Evolutionary conservation across 2,329 filamentous ascomycete genomes (phyloP).

Genomic region (Geosmithia flava): DNA sequence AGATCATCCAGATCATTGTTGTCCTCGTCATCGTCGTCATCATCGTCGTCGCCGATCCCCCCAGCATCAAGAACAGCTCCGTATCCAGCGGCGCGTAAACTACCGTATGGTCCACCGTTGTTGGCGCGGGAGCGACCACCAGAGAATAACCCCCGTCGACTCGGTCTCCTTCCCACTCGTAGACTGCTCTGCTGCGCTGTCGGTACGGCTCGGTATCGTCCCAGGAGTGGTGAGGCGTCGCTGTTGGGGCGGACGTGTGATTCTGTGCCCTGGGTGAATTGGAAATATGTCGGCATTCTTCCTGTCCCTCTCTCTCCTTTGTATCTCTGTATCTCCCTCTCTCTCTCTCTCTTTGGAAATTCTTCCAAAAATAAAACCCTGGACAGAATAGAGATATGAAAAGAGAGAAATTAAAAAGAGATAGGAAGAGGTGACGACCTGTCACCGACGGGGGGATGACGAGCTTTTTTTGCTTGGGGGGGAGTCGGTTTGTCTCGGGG

Average conservation of each 20-base stretch:
- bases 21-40: conserved; percentile 12
- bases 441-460: too few species aligned
- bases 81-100: conserved; percentile 44
- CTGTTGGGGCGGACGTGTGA: conserved; percentile 33
- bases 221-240: conserved; percentile 48
- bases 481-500: too few species aligned
- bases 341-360: too few species aligned
- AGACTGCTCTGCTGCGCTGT: conserved; percentile 13
- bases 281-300: conserved; percentile 51
- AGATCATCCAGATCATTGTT: conserved; percentile 7
- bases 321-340: not conserved
- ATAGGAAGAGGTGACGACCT: too few species aligned
- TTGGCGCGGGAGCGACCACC: conserved; percentile 32
- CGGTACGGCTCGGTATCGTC: conserved; percentile 53
- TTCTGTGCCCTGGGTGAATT: conserved; percentile 54
- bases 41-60: conserved; percentile 20
- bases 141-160: conserved; percentile 27
- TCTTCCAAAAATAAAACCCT: too few species aligned
- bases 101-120: conserved; percentile 29
- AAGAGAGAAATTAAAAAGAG: too few species aligned
- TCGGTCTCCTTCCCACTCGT: conserved; percentile 13
- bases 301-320: not conserved
- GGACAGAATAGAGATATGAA: too few species aligned
- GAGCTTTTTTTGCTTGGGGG: too few species aligned
- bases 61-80: conserved; percentile 32